These are phyloP conservation scores for Nakazawaea pomicola DNA, from an alignment of 805 yeast genomes.

Conservation along the genomic window DNA sequence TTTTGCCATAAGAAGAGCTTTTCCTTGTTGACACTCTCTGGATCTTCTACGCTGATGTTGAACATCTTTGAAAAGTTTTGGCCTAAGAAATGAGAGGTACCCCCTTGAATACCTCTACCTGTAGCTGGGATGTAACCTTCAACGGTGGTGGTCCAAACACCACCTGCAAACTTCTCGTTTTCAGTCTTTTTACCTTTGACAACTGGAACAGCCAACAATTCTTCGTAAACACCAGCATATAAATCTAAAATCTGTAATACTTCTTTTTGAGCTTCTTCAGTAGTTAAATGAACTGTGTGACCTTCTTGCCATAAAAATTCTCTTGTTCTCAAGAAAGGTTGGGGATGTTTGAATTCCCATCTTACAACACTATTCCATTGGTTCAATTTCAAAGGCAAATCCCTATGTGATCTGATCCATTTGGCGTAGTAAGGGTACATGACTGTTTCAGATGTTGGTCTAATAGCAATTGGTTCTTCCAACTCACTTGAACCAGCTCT, in stretches of 20 bases:
- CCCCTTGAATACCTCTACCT: constrained; percentile 99
- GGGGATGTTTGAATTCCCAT: constrained; percentile 99
- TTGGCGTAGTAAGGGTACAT: constrained; percentile 99
- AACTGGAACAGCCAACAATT: constrained; percentile 95
- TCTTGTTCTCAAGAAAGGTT: constrained; percentile 97
- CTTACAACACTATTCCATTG: constrained; percentile 99
- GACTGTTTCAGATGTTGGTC: constrained; percentile 99
- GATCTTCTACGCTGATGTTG: constrained; percentile 91
- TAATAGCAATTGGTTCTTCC: constrained; percentile 97
- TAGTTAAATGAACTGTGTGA: constrained; percentile 92
- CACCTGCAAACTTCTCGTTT: constrained; percentile 98
- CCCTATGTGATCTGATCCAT: constrained; percentile 98
- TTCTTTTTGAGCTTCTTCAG: constrained; percentile 76
- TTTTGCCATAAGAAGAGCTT: constrained; percentile 90
- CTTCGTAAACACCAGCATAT: constrained; percentile 82
- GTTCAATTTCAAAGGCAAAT: constrained; percentile 90
- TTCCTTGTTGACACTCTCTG: constrained; percentile 82
- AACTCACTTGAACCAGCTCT: constrained; percentile 90
- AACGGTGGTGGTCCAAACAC: constrained; percentile 88
- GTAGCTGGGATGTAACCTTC: constrained; percentile 98
- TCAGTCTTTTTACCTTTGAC: constrained; percentile 93
- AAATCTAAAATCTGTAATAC: constrained; percentile 81
- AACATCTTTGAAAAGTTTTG: constrained; percentile 99
- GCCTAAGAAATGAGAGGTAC: constrained; percentile 96
- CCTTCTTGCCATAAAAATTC: constrained; percentile 99